Evolutionary conservation across 257 asterid genomes (phyloP).

Genomic region (Solanum pimpinellifolium): DNA sequence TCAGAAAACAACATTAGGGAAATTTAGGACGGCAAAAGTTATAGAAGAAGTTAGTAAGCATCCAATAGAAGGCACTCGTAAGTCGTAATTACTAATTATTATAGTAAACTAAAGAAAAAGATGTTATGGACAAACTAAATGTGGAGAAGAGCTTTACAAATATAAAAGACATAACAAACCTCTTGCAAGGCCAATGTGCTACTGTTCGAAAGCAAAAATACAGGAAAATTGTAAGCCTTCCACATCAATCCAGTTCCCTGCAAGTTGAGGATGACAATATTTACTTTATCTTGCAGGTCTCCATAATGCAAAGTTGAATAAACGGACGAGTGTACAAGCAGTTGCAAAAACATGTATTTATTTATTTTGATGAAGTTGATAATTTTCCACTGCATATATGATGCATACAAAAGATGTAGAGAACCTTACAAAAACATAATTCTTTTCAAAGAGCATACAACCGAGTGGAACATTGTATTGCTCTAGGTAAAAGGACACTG

Average conservation of each 20-base stretch:
- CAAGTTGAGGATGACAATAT: slow-evolving; percentile 6
- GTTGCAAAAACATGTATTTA: not conserved
- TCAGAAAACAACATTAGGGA: not conserved
- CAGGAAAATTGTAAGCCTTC: slow-evolving; percentile 85
- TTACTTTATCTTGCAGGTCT: not conserved
- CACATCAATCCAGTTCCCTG: slow-evolving; percentile 99
- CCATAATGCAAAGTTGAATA: not conserved
- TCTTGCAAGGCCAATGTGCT: slow-evolving; percentile 59
- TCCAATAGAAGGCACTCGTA: not conserved
- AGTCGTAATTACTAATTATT: not conserved
- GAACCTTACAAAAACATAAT: not conserved
- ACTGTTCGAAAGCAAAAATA: slow-evolving; percentile 68
- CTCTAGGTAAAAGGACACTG: not conserved
- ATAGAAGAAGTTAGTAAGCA: not conserved
- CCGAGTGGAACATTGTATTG: not conserved
- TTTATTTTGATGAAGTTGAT: not conserved
- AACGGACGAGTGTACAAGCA: not conserved
- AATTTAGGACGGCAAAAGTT: not conserved
- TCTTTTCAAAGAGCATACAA: not conserved
- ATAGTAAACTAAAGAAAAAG: not conserved
- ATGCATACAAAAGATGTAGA: not conserved
- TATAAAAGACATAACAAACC: slow-evolving; percentile 24
- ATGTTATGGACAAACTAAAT: not conserved
- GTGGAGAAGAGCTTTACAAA: not conserved
- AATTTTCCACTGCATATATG: not conserved